Evolutionary conservation across 257 asterid genomes (phyloP).

Genomic region (Plectranthus barbatus): DNA sequence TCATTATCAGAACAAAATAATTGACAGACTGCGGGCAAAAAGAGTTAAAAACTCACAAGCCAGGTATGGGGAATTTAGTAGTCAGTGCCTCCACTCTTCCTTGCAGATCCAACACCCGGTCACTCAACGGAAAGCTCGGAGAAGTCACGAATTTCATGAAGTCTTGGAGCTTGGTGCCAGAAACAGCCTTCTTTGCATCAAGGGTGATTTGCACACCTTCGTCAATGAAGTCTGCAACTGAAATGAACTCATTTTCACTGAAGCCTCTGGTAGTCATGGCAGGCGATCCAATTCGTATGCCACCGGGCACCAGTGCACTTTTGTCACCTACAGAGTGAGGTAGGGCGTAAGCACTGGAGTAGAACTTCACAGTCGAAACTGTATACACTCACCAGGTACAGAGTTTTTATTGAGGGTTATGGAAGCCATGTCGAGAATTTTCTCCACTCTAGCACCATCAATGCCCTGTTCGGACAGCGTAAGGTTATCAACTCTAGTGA

Average conservation of each 20-base stretch:
- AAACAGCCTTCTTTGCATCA: conserved; percentile 59
- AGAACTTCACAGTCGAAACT: not conserved
- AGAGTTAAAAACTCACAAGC: conserved; percentile 63
- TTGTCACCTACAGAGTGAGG: conserved; percentile 54
- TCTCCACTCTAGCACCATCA: conserved; percentile 95
- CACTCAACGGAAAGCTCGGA: conserved; percentile 54
- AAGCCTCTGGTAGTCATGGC: conserved; percentile 97
- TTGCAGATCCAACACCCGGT: conserved; percentile 44
- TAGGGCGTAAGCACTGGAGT: not conserved
- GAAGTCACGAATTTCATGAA: conserved; percentile 61
- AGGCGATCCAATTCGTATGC: conserved; percentile 87
- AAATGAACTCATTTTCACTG: conserved; percentile 49
- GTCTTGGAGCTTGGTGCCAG: conserved; percentile 81
- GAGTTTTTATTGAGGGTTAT: conserved; percentile 91
- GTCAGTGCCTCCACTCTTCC: conserved; percentile 69
- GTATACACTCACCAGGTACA: conserved; percentile 63
- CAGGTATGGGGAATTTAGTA: conserved; percentile 73
- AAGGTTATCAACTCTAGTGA: not conserved
- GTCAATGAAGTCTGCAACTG: conserved; percentile 72
- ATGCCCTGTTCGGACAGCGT: conserved; percentile 41
- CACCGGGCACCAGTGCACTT: conserved; percentile 91
- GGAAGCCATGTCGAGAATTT: conserved; percentile 85
- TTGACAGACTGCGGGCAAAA: too few species aligned
- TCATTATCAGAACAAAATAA: too few species aligned
- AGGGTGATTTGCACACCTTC: conserved; percentile 81